These are phyloP conservation scores for Moelleriella libera DNA, from an alignment of 2,329 filamentous ascomycete species.

Conservation along the genomic window DNA sequence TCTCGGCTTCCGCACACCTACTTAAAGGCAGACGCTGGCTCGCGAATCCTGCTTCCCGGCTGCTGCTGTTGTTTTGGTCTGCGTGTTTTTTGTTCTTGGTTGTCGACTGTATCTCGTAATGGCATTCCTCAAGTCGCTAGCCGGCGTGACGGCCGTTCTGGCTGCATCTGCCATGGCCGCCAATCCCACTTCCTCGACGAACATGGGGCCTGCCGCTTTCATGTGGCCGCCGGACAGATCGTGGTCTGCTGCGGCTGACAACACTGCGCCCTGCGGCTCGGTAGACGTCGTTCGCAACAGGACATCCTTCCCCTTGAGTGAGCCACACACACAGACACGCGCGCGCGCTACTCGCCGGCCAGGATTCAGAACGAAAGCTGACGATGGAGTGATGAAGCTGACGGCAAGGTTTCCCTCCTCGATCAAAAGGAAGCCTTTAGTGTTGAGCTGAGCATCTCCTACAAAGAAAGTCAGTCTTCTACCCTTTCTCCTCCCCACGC, in stretches of 20 bases:
- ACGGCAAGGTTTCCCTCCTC: slow-evolving; percentile 39
- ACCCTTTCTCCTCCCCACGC: background rate
- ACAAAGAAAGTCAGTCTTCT: slow-evolving; percentile 26
- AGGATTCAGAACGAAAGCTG: background rate
- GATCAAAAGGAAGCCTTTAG: slow-evolving; percentile 43
- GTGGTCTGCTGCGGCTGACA: slow-evolving; percentile 40
- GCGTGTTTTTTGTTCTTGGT: too few relatives aligned
- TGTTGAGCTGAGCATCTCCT: slow-evolving; percentile 38
- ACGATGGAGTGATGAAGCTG: slow-evolving; percentile 19
- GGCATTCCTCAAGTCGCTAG: slow-evolving; percentile 6
- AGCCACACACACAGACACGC: background rate
- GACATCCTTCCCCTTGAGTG: slow-evolving; percentile 41
- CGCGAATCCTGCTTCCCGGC: too few relatives aligned
- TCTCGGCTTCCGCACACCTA: too few relatives aligned
- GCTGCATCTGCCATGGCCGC: background rate
- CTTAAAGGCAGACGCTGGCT: too few relatives aligned
- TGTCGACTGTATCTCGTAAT: background rate
- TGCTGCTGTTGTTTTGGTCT: too few relatives aligned
- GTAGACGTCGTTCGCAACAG: slow-evolving; percentile 29
- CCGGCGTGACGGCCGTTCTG: slow-evolving; percentile 5
- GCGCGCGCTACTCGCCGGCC: background rate
- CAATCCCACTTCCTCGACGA: slow-evolving; percentile 6
- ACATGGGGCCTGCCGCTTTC: slow-evolving; percentile 42
- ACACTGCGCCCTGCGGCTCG: slow-evolving; percentile 43
- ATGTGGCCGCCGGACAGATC: slow-evolving; percentile 44